A percentile compares a stretch with the other conserved stretches of the same genome.
phyloP scores from a whole-genome alignment of 2,329 filamentous ascomycete species.

The Nemania serpens region DNA sequence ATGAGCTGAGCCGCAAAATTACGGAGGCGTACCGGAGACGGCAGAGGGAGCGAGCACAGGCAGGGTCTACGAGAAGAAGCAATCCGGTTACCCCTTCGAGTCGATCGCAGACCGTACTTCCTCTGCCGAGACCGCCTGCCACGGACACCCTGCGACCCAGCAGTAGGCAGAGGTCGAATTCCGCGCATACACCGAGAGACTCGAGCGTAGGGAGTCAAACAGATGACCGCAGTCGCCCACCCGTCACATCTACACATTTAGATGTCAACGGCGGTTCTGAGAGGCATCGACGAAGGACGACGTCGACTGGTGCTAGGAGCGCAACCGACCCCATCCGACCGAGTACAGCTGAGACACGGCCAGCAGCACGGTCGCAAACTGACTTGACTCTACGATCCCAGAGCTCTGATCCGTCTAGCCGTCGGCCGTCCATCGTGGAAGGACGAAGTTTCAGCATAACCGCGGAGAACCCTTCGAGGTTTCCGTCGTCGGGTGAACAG shows the following conservation, averaged over 20 bases:
- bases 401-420: slow-evolving; percentile 44
- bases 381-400: slow-evolving; percentile 59
- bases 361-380: slow-evolving; percentile 66
- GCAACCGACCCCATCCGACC: slow-evolving; percentile 54
- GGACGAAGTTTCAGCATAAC: slow-evolving; percentile 48
- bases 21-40: slow-evolving; percentile 84
- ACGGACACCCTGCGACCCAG: slow-evolving; percentile 34
- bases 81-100: slow-evolving; percentile 48
- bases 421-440: slow-evolving; percentile 49
- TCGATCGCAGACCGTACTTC: slow-evolving; percentile 39
- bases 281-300: slow-evolving; percentile 51
- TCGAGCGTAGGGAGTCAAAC: slow-evolving; percentile 48
- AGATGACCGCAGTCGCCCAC: slow-evolving; percentile 59
- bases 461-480: slow-evolving; percentile 33
- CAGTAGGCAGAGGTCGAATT: slow-evolving; percentile 40
- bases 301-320: slow-evolving; percentile 60
- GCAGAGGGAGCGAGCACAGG: slow-evolving; percentile 66
- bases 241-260: slow-evolving; percentile 52
- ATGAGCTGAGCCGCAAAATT: slow-evolving; percentile 88
- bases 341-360: slow-evolving; percentile 50
- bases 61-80: slow-evolving; percentile 52
- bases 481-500: slow-evolving; percentile 30
- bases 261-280: slow-evolving; percentile 56
- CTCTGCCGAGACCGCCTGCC: slow-evolving; percentile 35
- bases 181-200: slow-evolving; percentile 37